Evolutionary conservation across 495 filamentous ascomycete genomes (phyloP).

Genomic region (Pseudevernia furfuracea): DNA sequence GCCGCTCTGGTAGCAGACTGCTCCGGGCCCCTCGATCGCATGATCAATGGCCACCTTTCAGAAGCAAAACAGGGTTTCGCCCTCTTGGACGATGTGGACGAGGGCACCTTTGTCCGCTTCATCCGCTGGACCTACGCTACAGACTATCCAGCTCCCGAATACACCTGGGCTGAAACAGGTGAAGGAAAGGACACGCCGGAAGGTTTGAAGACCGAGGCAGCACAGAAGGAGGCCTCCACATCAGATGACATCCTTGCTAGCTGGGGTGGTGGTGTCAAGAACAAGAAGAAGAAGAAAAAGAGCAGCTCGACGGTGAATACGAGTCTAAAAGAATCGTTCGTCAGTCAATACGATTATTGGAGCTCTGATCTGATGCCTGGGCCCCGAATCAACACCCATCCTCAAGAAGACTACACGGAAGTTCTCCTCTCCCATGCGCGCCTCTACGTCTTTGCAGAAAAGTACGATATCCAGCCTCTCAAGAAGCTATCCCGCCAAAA

Average conservation of each 20-base stretch:
- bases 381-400: conserved; percentile 2
- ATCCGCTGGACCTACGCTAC: conserved; percentile 10
- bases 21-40: conserved; percentile 14
- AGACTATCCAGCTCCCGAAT: conserved; percentile 7
- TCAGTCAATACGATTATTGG: background rate
- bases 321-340: conserved; percentile 2
- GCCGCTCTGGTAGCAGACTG: conserved; percentile 10
- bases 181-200: background rate
- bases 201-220: background rate
- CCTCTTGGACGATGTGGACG: conserved; percentile 12
- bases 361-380: background rate
- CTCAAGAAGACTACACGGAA: conserved; percentile 32
- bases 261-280: background rate
- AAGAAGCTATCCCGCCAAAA: conserved; percentile 32
- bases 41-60: conserved; percentile 19
- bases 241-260: background rate
- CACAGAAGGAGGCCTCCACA: background rate
- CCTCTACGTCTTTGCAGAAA: conserved; percentile 38
- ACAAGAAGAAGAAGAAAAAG: conserved; percentile 3
- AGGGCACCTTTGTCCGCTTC: conserved; percentile 14
- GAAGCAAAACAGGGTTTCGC: conserved; percentile 18
- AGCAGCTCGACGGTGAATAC: background rate
- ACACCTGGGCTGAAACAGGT: background rate
- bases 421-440: conserved; percentile 34
- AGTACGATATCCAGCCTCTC: conserved; percentile 33